Percentiles rank a stretch among this genome's conserved stretches.
These are phyloP conservation scores for Punica granatum DNA, from an alignment of 345 rosid genomes.

Conservation along the genomic window DNA sequence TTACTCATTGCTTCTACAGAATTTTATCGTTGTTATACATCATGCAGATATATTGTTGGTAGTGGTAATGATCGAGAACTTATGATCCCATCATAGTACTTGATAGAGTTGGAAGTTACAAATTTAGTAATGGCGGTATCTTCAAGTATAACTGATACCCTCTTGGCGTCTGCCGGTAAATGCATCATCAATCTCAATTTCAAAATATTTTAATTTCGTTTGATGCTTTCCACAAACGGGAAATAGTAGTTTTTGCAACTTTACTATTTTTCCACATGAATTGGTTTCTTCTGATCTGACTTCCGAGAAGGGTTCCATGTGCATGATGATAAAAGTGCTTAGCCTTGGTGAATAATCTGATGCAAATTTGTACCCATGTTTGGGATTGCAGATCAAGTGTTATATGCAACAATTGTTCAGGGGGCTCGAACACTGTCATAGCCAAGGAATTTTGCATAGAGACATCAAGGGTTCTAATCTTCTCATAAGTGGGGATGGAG, in stretches of 20 bases:
- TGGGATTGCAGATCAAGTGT: constrained; percentile 58
- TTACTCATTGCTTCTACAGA: not conserved
- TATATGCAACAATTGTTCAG: constrained; percentile 61
- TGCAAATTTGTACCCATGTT: not conserved
- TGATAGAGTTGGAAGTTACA: too few species aligned
- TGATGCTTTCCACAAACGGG: too few species aligned
- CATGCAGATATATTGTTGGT: too few species aligned
- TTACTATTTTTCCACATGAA: too few species aligned
- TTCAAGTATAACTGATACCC: too few species aligned
- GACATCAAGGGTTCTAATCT: constrained; percentile 95
- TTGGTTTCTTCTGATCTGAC: not conserved
- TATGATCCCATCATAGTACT: too few species aligned
- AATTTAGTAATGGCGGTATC: too few species aligned
- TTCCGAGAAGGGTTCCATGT: not conserved
- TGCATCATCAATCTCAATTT: too few species aligned
- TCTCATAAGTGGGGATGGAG: constrained; percentile 56
- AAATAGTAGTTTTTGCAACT: too few species aligned
- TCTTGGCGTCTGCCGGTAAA: too few species aligned
- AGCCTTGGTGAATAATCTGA: not conserved
- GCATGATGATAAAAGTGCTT: not conserved
- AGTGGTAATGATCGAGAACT: too few species aligned
- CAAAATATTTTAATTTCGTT: too few species aligned
- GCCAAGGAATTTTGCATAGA: constrained; percentile 72
- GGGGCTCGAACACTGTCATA: constrained; percentile 90
- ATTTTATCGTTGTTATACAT: not conserved